These are phyloP conservation scores for Funneliformis mosseae DNA, from an alignment of 192 early-diverging fungal genomes.

Conservation along the genomic window DNA sequence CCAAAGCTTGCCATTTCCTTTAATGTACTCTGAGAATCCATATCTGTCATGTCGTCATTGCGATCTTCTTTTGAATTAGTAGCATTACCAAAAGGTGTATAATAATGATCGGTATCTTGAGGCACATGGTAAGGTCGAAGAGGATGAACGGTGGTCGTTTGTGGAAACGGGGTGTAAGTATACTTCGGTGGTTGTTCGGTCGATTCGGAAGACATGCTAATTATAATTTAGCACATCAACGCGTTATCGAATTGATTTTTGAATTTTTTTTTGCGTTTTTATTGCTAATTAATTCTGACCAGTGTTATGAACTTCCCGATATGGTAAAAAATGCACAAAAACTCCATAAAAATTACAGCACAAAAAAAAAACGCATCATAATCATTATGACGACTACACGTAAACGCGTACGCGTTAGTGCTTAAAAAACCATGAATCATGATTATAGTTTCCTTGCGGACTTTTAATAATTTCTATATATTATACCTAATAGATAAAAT, in stretches of 20 bases:
- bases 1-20: slow-evolving; percentile 66
- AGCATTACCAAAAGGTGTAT: slow-evolving; percentile 28
- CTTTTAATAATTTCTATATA: no score
- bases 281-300: neutral
- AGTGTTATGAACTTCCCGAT: no score
- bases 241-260: neutral
- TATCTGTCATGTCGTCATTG: neutral
- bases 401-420: no score
- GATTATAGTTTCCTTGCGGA: no score
- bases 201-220: neutral
- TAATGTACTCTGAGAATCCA: slow-evolving; percentile 51
- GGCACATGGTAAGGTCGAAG: slow-evolving; percentile 32
- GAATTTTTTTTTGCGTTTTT: neutral
- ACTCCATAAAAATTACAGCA: no score
- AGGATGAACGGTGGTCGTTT: slow-evolving; percentile 26
- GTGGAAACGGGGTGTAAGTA: slow-evolving; percentile 27
- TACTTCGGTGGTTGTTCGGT: slow-evolving; percentile 1
- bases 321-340: no score
- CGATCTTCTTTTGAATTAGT: neutral
- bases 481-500: no score
- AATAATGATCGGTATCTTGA: slow-evolving; percentile 22
- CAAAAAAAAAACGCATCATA: no score
- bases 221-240: neutral
- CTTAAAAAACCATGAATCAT: no score
- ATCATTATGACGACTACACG: no score